Evolutionary conservation across 306 rosid genomes (phyloP).

Genomic region (Parietaria judaica): DNA sequence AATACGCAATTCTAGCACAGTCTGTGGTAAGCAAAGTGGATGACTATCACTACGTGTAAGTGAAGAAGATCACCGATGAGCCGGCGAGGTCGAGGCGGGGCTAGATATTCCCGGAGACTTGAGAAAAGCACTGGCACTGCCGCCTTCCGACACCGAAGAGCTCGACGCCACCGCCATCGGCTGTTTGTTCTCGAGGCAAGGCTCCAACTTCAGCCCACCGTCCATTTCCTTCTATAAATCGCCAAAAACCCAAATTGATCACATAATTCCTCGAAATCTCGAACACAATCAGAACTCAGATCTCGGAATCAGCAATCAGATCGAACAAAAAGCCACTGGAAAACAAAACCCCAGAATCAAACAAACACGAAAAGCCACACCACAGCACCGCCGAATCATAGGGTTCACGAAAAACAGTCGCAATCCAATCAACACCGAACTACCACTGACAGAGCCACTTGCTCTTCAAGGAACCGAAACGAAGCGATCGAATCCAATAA

Average conservation of each 20-base stretch:
- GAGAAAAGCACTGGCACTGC: slow-evolving; percentile 53
- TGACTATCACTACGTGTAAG: slow-evolving; percentile 9
- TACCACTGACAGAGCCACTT: slow-evolving; percentile 16
- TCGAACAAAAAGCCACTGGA: slow-evolving; percentile 25
- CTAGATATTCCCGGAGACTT: slow-evolving; percentile 68
- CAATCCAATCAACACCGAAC: not conserved
- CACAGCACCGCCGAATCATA: slow-evolving; percentile 17
- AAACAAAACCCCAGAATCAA: not conserved
- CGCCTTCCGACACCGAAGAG: slow-evolving; percentile 78
- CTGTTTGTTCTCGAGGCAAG: slow-evolving; percentile 88
- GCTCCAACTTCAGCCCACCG: slow-evolving; percentile 47
- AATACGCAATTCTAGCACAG: not conserved
- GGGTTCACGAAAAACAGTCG: slow-evolving; percentile 15
- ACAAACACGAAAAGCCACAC: slow-evolving; percentile 5
- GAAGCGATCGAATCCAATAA: slow-evolving; percentile 25
- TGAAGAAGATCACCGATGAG: slow-evolving; percentile 46
- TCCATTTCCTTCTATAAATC: slow-evolving; percentile 46
- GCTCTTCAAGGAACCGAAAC: slow-evolving; percentile 16
- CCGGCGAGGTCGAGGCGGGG: slow-evolving; percentile 57
- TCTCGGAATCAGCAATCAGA: slow-evolving; percentile 48
- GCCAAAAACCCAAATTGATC: slow-evolving; percentile 36
- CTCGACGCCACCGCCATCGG: slow-evolving; percentile 72
- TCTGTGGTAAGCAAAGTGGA: too few relatives aligned
- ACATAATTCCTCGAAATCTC: slow-evolving; percentile 25
- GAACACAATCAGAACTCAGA: slow-evolving; percentile 43